Percentiles rank a stretch among this genome's conserved stretches.
Conservation (phyloP, 2,329 filamentous ascomycete genomes). For the Botryosphaeria dothidea region DNA sequence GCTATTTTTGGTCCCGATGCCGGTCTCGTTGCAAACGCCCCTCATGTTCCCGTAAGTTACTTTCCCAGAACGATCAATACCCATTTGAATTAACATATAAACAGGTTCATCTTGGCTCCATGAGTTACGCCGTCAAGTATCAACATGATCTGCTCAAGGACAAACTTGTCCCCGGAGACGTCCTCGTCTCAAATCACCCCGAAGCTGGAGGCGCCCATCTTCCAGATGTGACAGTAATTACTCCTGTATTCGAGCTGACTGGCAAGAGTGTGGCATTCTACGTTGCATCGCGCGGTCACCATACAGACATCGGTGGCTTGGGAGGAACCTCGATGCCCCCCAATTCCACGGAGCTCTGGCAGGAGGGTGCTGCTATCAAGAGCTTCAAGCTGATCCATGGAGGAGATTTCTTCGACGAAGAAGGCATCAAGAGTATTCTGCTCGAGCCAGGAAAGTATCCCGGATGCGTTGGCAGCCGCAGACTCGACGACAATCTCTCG, state of each 20-base stretch:
- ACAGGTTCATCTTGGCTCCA: slow-evolving; percentile 26
- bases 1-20: slow-evolving; percentile 29
- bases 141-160: slow-evolving; percentile 27
- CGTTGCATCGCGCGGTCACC: slow-evolving; percentile 30
- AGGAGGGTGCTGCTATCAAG: slow-evolving; percentile 51
- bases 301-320: slow-evolving; percentile 33
- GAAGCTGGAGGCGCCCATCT: slow-evolving; percentile 31
- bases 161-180: slow-evolving; percentile 28
- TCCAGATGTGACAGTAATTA: slow-evolving; percentile 32
- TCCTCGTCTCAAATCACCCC: slow-evolving; percentile 31
- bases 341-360: slow-evolving; percentile 48
- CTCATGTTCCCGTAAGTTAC: slow-evolving; percentile 27
- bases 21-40: slow-evolving; percentile 29
- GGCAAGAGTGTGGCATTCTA: slow-evolving; percentile 29
- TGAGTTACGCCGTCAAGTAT: slow-evolving; percentile 30
- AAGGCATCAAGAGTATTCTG: slow-evolving; percentile 30
- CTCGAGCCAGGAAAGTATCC: slow-evolving; percentile 31
- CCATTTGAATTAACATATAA: background rate
- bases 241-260: slow-evolving; percentile 27
- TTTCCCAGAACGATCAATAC: background rate
- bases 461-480: slow-evolving; percentile 34
- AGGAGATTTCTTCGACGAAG: slow-evolving; percentile 38
- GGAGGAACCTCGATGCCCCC: slow-evolving; percentile 44
- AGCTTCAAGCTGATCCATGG: slow-evolving; percentile 40
- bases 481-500: slow-evolving; percentile 35